Evolutionary conservation across 2,329 filamentous ascomycete genomes (phyloP), one percentile per base, ranked within the genome.

Genomic region (Aspergillus sp.): DNA sequence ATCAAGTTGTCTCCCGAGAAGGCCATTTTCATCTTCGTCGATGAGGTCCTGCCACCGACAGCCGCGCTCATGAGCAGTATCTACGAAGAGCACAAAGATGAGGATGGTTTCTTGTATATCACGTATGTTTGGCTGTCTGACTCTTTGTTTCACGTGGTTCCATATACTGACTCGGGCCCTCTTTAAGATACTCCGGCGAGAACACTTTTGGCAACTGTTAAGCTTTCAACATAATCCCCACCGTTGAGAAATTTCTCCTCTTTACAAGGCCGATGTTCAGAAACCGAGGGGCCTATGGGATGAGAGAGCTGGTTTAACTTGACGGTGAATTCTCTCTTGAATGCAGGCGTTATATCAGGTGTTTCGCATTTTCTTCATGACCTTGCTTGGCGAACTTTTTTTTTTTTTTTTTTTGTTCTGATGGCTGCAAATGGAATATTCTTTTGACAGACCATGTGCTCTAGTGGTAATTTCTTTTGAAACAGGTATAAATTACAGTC

Each of bases 11-110:
- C 90, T 43, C 93, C 93, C 29, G 93, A 98, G 78, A 98, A 98
- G 82, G 93, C 93, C 68, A 98, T 98, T 76, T 98, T 98, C 81
- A 97, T 98, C 80, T 98, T 97, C 74, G 93, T 98, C 65, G 91
- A 97, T 69, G 93, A 97, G 75, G 91, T 96, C 40, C 81, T 98
- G 44, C 93, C 93, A 40, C 93, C 93, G 3, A 97, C 93, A 7
- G 93, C 93, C 47, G 93, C 93, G 47, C 82, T 98, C 42, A 98
- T 98, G 93, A 95, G 90, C 77, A 94, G 88, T 71, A 97, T 98
- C 74, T 98, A 98, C 70, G 93, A 98, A 72, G 91, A 97, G 73
- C 93, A 98, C 82, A 97, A 98, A 78, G 81, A 83, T 60, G 81
- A 85, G 68, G 81, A 83, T 62, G 90, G 88, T 40, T 95, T 97